Evolutionary conservation across 495 filamentous ascomycete genomes (phyloP).

Genomic region (Tetracladium setigerum): DNA sequence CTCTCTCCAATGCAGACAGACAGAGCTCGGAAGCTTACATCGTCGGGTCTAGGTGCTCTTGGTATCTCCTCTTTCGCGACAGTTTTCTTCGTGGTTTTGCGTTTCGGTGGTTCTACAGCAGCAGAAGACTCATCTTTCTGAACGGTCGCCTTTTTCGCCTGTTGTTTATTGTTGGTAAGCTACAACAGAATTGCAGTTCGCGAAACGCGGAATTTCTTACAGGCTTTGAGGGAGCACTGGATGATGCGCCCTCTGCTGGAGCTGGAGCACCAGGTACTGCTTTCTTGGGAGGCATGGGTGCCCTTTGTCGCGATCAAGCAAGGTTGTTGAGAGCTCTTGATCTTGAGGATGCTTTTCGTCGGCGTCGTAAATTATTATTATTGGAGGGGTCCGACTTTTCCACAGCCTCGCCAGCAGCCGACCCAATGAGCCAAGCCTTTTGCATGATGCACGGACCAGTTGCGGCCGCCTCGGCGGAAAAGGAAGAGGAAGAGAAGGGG

Average conservation of each 20-base stretch:
- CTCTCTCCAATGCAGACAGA: slow-evolving; percentile 26
- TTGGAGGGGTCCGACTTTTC: too few species aligned
- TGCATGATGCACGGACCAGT: too few species aligned
- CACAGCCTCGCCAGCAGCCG: too few species aligned
- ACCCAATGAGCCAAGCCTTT: too few species aligned
- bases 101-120: slow-evolving; percentile 12
- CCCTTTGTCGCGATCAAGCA: too few species aligned
- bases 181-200: not conserved
- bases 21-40: slow-evolving; percentile 5
- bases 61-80: slow-evolving; percentile 5
- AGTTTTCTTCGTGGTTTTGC: slow-evolving; percentile 18
- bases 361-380: not conserved
- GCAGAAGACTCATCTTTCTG: not conserved
- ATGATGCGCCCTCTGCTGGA: slow-evolving; percentile 10
- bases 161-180: not conserved
- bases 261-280: slow-evolving; percentile 7
- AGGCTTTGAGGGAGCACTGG: not conserved
- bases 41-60: slow-evolving; percentile 4
- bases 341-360: not conserved
- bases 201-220: not conserved
- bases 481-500: too few species aligned
- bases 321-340: too few species aligned
- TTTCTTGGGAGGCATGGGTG: slow-evolving; percentile 20
- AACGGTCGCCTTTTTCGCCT: too few species aligned
- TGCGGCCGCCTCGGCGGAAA: too few species aligned